Percentiles rank a stretch among this genome's conserved stretches.
Conservation (phyloP, 2,329 filamentous ascomycete genomes). For the Dichotomopilus funicola region DNA sequence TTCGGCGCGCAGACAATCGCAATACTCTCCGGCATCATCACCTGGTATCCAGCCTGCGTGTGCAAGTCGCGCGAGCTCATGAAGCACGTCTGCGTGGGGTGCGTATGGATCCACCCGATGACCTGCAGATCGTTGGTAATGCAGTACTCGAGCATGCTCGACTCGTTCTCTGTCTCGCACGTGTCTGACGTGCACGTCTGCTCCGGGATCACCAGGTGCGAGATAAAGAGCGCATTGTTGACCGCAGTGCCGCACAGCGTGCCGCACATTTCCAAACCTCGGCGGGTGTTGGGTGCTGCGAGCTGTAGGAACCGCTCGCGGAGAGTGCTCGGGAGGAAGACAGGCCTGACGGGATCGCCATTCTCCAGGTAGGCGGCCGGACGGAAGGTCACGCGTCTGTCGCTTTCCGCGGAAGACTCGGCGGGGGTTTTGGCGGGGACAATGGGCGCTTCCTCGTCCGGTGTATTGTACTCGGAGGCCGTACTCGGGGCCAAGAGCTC, state of each 20-base stretch:
- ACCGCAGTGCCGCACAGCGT: slow-evolving; percentile 87
- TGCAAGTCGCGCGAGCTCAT: slow-evolving; percentile 93
- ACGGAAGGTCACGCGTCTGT: slow-evolving; percentile 64
- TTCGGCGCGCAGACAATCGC: slow-evolving; percentile 93
- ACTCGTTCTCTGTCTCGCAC: slow-evolving; percentile 87
- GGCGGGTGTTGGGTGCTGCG: slow-evolving; percentile 68
- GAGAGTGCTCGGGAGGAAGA: slow-evolving; percentile 76
- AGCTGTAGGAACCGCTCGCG: slow-evolving; percentile 67
- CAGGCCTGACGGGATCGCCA: slow-evolving; percentile 74
- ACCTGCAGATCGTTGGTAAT: slow-evolving; percentile 77
- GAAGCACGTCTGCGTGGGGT: slow-evolving; percentile 94
- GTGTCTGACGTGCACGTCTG: slow-evolving; percentile 88
- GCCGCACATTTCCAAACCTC: slow-evolving; percentile 88
- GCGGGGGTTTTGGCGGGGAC: slow-evolving; percentile 30
- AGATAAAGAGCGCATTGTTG: slow-evolving; percentile 90
- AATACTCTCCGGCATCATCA: slow-evolving; percentile 93
- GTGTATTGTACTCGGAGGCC: slow-evolving; percentile 26
- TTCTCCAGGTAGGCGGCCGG: slow-evolving; percentile 86
- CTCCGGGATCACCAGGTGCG: slow-evolving; percentile 80
- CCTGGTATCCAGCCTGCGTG: slow-evolving; percentile 89
- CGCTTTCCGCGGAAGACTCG: slow-evolving; percentile 36
- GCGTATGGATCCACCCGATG: slow-evolving; percentile 96
- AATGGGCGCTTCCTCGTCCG: slow-evolving; percentile 16
- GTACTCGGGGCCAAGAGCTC: slow-evolving; percentile 16
- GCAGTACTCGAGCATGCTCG: slow-evolving; percentile 80